Evolutionary conservation across 208 protist species (phyloP), one percentile per base, ranked within the genome.

Genomic region (Trypanosoma mega): DNA sequence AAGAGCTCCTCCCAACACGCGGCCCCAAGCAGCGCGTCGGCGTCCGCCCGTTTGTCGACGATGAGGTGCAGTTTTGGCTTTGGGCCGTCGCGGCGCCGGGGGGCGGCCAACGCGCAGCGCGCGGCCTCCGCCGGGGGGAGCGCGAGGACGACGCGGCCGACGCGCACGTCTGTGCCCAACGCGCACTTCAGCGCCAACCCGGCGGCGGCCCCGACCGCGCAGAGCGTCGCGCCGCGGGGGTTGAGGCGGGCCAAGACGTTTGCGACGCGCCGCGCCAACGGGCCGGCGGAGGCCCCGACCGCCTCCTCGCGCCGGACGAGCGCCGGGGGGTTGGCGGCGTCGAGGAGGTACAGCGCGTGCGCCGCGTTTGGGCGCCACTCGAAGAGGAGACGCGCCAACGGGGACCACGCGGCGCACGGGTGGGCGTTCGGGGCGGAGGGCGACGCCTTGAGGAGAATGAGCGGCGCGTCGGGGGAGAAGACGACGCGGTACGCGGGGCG

Each of bases 401-500:
- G 72, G 48, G 78, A 70, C 85, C 88, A 94, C 55, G 88, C 82
- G 37, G 60, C 46, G 46, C 82, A 92, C 2, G 88, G 85, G 60
- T 91, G 80, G 8, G n/a, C n/a, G n/a, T 57, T 24, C 31, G 36
- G 16, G 24, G 23, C 8, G 7, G 37, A 18, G 33, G 60, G 51
- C 70, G 80, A 80, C 4, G 85, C 77, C 58, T 88, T 87, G 23
- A 94, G 74, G 9, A 94, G 64, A 36, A 92, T 81, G 16, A 94
- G 33, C 1, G 88, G 85, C 45, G 50, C 18, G 55, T 90, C 82
- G 3, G 88, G 88, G 0, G 84, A 75, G 55, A 94, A 94, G 37
- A 80, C 68, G 3, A 85, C 74, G 5, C 80, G 71, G 66, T 92
- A 92, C 11, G 60, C 54, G 0, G 72, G 72, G 9, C 85, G 71